Conservation (phyloP, 176 grass and related monocot species). For the Oryza punctata region DNA sequence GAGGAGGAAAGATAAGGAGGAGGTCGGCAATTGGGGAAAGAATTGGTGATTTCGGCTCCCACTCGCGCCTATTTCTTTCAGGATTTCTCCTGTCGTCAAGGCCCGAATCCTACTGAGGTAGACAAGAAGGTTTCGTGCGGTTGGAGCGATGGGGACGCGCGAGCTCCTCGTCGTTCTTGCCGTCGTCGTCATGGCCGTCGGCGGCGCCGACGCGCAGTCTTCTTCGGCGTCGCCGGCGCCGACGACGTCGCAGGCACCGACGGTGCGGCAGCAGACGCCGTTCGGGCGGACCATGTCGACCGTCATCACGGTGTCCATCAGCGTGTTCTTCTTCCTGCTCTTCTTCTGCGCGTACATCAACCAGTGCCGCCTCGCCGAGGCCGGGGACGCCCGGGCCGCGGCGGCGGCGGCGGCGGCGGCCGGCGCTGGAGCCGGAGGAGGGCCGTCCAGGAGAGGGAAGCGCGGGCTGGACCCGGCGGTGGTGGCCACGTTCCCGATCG, state of each 20-base stretch:
- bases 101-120: constrained; percentile 24
- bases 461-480: constrained; percentile 66
- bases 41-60: constrained; percentile 8
- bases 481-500: constrained; percentile 65
- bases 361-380: constrained; percentile 51
- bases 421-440: constrained; percentile 1
- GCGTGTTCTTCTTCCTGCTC: constrained; percentile 74
- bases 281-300: constrained; percentile 71
- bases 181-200: not conserved
- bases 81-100: constrained; percentile 28
- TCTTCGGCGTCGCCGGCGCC: not conserved
- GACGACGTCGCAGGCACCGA: not conserved
- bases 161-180: constrained; percentile 29
- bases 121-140: not conserved
- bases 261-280: not conserved
- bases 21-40: not conserved
- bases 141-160: constrained; percentile 26
- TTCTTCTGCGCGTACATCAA: constrained; percentile 84
- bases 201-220: not conserved
- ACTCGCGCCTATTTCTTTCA: not conserved
- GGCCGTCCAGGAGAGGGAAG: constrained; percentile 40
- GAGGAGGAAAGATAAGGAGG: not conserved
- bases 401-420: not conserved
- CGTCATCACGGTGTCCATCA: constrained; percentile 62
- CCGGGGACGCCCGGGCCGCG: not conserved